Evolutionary conservation across 805 yeast genomes (phyloP).

Genomic region (Martiniozyma abietophila): DNA sequence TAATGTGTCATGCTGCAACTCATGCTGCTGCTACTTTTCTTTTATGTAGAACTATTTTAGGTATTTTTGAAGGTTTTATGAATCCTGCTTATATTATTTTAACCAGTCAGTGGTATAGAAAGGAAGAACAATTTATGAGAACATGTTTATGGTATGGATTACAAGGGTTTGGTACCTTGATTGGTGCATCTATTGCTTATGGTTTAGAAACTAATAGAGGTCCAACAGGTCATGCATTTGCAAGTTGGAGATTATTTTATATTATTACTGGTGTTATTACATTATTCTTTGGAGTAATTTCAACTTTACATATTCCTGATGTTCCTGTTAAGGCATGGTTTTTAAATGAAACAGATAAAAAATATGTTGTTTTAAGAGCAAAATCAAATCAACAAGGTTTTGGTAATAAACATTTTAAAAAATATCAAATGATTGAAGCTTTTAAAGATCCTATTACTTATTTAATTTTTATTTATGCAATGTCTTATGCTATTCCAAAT

Average conservation of each 20-base stretch:
- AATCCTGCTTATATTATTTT: slow-evolving; percentile 30
- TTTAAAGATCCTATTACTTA: slow-evolving; percentile 30
- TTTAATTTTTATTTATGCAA: slow-evolving; percentile 28
- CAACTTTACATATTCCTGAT: slow-evolving; percentile 26
- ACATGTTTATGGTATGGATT: slow-evolving; percentile 24
- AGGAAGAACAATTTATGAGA: slow-evolving; percentile 25
- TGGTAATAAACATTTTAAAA: slow-evolving; percentile 22
- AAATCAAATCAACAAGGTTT: slow-evolving; percentile 30
- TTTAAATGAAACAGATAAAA: slow-evolving; percentile 29
- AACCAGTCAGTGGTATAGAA: slow-evolving; percentile 25
- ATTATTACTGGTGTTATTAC: slow-evolving; percentile 28
- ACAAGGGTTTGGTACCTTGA: slow-evolving; percentile 24
- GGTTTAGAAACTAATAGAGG: slow-evolving; percentile 22
- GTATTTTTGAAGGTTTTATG: slow-evolving; percentile 31
- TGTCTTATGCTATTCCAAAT: slow-evolving; percentile 23
- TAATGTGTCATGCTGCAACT: slow-evolving; percentile 39
- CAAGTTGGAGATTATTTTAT: slow-evolving; percentile 27
- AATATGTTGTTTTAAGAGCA: slow-evolving; percentile 23
- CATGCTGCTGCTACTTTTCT: slow-evolving; percentile 37
- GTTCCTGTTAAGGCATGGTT: slow-evolving; percentile 28
- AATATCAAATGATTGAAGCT: slow-evolving; percentile 22
- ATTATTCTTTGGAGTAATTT: slow-evolving; percentile 24
- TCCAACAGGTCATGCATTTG: slow-evolving; percentile 16
- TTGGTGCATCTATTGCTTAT: slow-evolving; percentile 26
- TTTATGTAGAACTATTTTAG: slow-evolving; percentile 40